Evolutionary conservation across 2,329 filamentous ascomycete species (phyloP).

Genomic region (Ceratocystis diversiconidia): DNA sequence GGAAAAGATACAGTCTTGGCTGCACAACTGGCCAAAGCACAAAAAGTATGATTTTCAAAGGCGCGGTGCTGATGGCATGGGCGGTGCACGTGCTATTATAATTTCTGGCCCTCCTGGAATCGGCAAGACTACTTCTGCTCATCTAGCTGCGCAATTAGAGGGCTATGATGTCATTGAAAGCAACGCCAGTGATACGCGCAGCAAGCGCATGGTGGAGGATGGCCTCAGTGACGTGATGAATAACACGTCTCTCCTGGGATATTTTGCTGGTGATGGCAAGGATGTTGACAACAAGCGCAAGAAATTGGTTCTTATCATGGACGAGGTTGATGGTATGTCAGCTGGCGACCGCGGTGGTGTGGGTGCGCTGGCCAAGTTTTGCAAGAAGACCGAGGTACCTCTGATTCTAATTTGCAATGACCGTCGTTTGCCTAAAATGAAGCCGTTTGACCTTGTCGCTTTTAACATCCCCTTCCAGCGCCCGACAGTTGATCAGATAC

Average conservation of each 20-base stretch:
- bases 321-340: conserved; percentile 98
- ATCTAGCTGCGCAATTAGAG: conserved; percentile 82
- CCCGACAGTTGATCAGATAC: conserved; percentile 80
- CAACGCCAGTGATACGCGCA: conserved; percentile 89
- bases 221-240: conserved; percentile 83
- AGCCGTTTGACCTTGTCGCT: conserved; percentile 78
- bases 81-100: conserved; percentile 75
- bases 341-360: conserved; percentile 92
- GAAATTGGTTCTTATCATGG: conserved; percentile 94
- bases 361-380: conserved; percentile 81
- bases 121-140: conserved; percentile 92
- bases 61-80: conserved; percentile 70
- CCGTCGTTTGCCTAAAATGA: conserved; percentile 87
- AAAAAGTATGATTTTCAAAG: conserved; percentile 71
- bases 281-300: conserved; percentile 69
- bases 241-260: conserved; percentile 83
- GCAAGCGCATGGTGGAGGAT: conserved; percentile 86
- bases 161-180: conserved; percentile 89
- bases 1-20: conserved; percentile 79
- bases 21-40: conserved; percentile 65
- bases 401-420: conserved; percentile 98
- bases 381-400: conserved; percentile 86
- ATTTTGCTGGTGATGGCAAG: conserved; percentile 73
- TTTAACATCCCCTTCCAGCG: conserved; percentile 78
- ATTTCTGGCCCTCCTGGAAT: conserved; percentile 92